phyloP scores from a whole-genome alignment of 2,329 filamentous ascomycete genomes.

The Eurotiales sp. region DNA sequence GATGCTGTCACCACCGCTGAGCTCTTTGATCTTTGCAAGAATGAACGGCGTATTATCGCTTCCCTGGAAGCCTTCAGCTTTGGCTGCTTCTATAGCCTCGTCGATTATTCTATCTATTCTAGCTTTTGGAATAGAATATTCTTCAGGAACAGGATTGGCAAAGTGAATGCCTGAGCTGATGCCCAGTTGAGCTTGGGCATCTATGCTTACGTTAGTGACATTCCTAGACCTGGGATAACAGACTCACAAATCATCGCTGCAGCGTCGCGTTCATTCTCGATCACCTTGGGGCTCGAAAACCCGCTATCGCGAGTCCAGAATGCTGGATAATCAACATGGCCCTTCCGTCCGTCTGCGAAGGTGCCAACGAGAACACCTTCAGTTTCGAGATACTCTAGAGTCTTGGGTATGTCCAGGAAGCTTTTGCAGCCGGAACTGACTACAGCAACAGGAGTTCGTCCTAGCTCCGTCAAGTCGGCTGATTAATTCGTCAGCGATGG shows the following conservation, averaged over 20 bases:
- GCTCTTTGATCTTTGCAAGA: conserved; percentile 70
- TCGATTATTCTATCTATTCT: conserved; percentile 69
- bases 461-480: conserved; percentile 90
- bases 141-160: conserved; percentile 78
- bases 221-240: background rate
- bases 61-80: conserved; percentile 64
- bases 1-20: conserved; percentile 69
- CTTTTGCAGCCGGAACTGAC: conserved; percentile 91
- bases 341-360: conserved; percentile 75
- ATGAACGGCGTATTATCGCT: conserved; percentile 83
- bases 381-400: conserved; percentile 74
- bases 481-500: conserved; percentile 1
- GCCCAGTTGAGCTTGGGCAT: conserved; percentile 68
- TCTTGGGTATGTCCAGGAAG: conserved; percentile 87
- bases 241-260: conserved; percentile 74
- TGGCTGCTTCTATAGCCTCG: conserved; percentile 63
- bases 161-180: conserved; percentile 79
- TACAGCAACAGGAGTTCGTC: conserved; percentile 82
- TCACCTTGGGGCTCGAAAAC: conserved; percentile 69
- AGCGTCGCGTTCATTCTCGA: conserved; percentile 74
- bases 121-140: conserved; percentile 64
- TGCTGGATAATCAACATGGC: conserved; percentile 77
- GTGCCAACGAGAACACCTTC: conserved; percentile 76
- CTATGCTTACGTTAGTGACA: conserved; percentile 28
- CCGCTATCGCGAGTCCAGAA: conserved; percentile 92